Evolutionary conservation across 2,329 filamentous ascomycete genomes (phyloP).

Genomic region (Aspergillus floridensis): DNA sequence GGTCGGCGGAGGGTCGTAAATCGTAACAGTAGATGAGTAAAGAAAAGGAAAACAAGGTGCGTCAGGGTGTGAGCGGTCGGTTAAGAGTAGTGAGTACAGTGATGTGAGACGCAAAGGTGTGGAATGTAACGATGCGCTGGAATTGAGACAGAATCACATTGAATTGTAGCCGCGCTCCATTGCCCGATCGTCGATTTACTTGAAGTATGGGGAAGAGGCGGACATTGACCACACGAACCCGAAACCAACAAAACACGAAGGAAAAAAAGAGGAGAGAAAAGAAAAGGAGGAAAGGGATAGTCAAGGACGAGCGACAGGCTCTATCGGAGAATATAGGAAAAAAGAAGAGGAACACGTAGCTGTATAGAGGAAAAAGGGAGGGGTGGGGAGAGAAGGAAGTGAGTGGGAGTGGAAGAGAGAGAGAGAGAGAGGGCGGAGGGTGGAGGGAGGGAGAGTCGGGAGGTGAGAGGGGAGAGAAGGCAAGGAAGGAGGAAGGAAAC

Average conservation of each 20-base stretch:
- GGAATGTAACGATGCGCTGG: slow-evolving; percentile 8
- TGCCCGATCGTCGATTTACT: slow-evolving; percentile 9
- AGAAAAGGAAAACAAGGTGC: slow-evolving; percentile 20
- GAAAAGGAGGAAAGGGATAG: slow-evolving; percentile 16
- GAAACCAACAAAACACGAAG: slow-evolving; percentile 29
- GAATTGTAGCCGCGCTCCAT: slow-evolving; percentile 18
- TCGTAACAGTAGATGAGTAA: slow-evolving; percentile 19
- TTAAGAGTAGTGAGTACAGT: slow-evolving; percentile 7
- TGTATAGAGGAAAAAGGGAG: slow-evolving; percentile 1
- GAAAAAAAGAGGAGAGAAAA: slow-evolving; percentile 20
- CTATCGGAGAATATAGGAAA: slow-evolving; percentile 15
- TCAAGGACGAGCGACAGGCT: slow-evolving; percentile 21
- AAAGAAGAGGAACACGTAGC: slow-evolving; percentile 9
- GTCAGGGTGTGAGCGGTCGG: slow-evolving; percentile 26
- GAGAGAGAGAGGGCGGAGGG: slow-evolving; percentile 11
- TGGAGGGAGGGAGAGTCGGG: slow-evolving; percentile 7
- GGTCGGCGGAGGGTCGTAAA: slow-evolving; percentile 17
- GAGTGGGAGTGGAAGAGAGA: slow-evolving; percentile 13
- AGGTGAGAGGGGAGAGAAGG: slow-evolving; percentile 14
- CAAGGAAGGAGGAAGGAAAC: slow-evolving; percentile 5
- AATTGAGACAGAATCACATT: slow-evolving; percentile 18
- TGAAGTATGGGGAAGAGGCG: slow-evolving; percentile 14
- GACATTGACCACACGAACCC: slow-evolving; percentile 24
- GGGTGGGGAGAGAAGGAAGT: slow-evolving; percentile 14
- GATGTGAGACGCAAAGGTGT: slow-evolving; percentile 18